A percentile compares a stretch with the other conserved stretches of the same genome.
phyloP scores from a whole-genome alignment of 345 rosid genomes.

The Eucalyptus cloeziana region DNA sequence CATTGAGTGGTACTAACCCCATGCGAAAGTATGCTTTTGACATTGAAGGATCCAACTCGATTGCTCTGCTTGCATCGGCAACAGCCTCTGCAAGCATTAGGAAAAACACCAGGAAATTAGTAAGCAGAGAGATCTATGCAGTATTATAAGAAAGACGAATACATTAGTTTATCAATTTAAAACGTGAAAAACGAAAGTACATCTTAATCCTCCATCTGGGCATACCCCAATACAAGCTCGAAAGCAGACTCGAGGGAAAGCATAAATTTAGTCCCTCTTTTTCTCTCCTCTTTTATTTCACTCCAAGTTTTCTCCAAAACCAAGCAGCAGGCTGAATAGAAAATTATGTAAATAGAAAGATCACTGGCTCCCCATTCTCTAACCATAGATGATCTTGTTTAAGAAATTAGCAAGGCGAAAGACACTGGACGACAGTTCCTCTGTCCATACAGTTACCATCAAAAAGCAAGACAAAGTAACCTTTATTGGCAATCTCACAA shows the following conservation, averaged over 20 bases:
- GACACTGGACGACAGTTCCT: neutral
- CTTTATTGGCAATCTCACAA: too few relatives aligned
- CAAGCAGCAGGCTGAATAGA: neutral
- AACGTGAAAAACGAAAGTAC: neutral
- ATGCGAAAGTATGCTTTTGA: slow-evolving; percentile 71
- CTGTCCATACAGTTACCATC: neutral
- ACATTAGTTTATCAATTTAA: neutral
- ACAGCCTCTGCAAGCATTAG: slow-evolving; percentile 45
- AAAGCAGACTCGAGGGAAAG: neutral
- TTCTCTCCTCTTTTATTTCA: neutral
- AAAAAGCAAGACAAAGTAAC: too few relatives aligned
- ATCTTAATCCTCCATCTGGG: neutral
- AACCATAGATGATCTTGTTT: neutral
- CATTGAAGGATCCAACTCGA: slow-evolving; percentile 54
- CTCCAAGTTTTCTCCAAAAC: neutral
- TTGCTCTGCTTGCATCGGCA: slow-evolving; percentile 66
- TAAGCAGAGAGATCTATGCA: neutral
- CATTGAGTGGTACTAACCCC: slow-evolving; percentile 13
- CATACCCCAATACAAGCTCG: neutral
- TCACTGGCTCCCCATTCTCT: neutral
- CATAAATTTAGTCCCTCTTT: neutral
- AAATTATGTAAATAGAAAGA: neutral
- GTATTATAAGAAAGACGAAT: neutral
- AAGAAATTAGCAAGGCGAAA: neutral
- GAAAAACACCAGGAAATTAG: neutral